A percentile compares a stretch with the other conserved stretches of the same genome.
Conservation (phyloP, 352 stramenopile species). For the Globisporangium spiculum region DNA sequence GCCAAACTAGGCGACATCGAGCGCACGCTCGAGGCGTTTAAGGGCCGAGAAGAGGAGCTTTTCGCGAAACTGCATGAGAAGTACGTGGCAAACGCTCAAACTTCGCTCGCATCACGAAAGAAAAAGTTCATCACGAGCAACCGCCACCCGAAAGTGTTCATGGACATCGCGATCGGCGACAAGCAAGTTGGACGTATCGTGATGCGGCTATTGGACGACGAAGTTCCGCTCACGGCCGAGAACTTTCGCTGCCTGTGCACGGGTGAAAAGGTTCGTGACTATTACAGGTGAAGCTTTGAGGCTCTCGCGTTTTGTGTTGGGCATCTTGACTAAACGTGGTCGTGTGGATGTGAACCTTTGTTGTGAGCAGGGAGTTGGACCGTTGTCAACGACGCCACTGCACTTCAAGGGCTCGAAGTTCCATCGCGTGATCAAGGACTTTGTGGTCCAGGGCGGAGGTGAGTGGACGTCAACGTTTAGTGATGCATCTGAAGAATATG, state of each 20-base stretch:
- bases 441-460: constrained; percentile 87
- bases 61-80: constrained; percentile 67
- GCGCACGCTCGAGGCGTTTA: constrained; percentile 52
- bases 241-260: constrained; percentile 92
- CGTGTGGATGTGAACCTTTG: background rate
- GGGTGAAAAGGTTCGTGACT: constrained; percentile 63
- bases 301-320: constrained; percentile 8
- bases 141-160: constrained; percentile 91
- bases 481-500: background rate
- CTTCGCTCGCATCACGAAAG: constrained; percentile 40
- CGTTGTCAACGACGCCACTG: constrained; percentile 28
- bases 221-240: constrained; percentile 92
- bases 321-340: background rate
- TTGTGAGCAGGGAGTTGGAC: constrained; percentile 21
- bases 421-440: constrained; percentile 92
- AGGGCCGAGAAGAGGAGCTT: constrained; percentile 59
- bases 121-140: constrained; percentile 47
- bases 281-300: background rate
- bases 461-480: background rate
- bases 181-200: constrained; percentile 87
- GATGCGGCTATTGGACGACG: constrained; percentile 93
- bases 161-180: constrained; percentile 91
- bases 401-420: constrained; percentile 89
- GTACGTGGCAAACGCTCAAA: constrained; percentile 37
- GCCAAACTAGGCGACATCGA: constrained; percentile 49